Evolutionary conservation across 495 filamentous ascomycete genomes (phyloP).

Genomic region (Haplographium delicatum): DNA sequence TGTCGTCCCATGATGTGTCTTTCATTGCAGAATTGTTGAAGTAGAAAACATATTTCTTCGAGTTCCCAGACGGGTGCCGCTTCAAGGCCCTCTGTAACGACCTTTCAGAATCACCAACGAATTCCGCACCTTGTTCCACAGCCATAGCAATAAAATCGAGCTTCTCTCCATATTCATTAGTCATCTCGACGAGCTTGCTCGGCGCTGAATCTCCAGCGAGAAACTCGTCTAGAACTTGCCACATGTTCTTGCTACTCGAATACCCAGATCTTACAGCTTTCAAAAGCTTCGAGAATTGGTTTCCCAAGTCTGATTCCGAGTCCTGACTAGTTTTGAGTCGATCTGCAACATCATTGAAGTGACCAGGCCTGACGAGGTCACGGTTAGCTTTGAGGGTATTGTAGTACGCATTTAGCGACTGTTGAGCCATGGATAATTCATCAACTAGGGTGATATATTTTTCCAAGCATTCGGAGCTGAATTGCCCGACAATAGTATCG

Average conservation of each 20-base stretch:
- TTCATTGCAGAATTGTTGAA: slow-evolving; percentile 8
- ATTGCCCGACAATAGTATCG: neutral
- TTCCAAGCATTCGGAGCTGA: slow-evolving; percentile 6
- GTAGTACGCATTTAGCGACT: slow-evolving; percentile 22
- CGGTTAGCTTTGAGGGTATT: slow-evolving; percentile 21
- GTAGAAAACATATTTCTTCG: slow-evolving; percentile 18
- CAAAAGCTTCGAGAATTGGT: neutral
- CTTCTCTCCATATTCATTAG: slow-evolving; percentile 1
- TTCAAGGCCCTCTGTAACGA: neutral
- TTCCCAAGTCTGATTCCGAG: neutral
- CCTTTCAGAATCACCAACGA: slow-evolving; percentile 17
- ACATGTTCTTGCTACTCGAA: neutral
- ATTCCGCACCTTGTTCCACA: slow-evolving; percentile 15
- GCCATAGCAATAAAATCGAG: slow-evolving; percentile 19
- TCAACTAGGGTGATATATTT: slow-evolving; percentile 22
- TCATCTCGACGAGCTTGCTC: neutral
- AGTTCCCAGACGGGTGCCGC: neutral
- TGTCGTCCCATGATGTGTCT: slow-evolving; percentile 15
- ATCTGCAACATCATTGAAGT: slow-evolving; percentile 4
- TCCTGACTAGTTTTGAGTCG: neutral
- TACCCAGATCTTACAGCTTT: neutral
- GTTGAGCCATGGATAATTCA: slow-evolving; percentile 9
- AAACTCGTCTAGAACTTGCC: neutral
- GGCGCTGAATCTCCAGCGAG: neutral
- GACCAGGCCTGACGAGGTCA: slow-evolving; percentile 5